Percentiles rank a stretch among this genome's conserved stretches.
These are phyloP conservation scores for Cymbopogon flexuosus DNA, from an alignment of 202 grass and related monocot species.

Conservation along the genomic window DNA sequence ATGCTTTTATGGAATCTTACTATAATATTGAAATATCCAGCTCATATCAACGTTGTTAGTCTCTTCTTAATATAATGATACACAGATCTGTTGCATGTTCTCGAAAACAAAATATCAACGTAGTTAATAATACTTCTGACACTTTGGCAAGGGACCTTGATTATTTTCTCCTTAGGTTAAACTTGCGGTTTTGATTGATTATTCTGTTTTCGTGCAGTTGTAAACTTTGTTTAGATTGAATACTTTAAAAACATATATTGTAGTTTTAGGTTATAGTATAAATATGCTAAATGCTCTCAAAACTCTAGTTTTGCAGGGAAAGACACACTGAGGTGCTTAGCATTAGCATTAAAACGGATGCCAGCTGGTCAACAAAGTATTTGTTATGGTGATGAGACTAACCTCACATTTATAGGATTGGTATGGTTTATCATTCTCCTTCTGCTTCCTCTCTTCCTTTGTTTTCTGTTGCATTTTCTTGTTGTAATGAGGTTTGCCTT, in stretches of 20 bases:
- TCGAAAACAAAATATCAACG: background rate
- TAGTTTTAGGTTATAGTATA: conserved; percentile 4
- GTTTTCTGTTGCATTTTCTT: background rate
- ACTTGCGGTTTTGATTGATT: background rate
- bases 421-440: conserved; percentile 46
- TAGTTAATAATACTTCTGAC: background rate
- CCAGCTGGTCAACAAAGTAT: conserved; percentile 81
- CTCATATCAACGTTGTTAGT: conserved; percentile 14
- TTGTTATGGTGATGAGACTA: conserved; percentile 68
- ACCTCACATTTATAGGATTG: conserved; percentile 97
- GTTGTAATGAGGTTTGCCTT: conserved; percentile 5
- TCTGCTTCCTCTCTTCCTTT: conserved; percentile 2
- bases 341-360: conserved; percentile 92
- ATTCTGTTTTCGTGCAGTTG: background rate
- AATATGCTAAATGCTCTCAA: conserved; percentile 27
- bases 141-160: conserved; percentile 2
- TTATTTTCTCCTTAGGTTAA: conserved; percentile 16
- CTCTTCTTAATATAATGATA: background rate
- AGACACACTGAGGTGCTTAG: conserved; percentile 84
- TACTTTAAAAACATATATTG: background rate
- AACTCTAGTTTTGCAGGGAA: conserved; percentile 92
- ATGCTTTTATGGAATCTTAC: conserved; percentile 13
- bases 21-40: conserved; percentile 7
- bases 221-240: background rate
- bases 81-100: background rate